Base-by-base conservation (phyloP, 2,329 filamentous ascomycete genomes). In the Didymella sp. region DNA sequence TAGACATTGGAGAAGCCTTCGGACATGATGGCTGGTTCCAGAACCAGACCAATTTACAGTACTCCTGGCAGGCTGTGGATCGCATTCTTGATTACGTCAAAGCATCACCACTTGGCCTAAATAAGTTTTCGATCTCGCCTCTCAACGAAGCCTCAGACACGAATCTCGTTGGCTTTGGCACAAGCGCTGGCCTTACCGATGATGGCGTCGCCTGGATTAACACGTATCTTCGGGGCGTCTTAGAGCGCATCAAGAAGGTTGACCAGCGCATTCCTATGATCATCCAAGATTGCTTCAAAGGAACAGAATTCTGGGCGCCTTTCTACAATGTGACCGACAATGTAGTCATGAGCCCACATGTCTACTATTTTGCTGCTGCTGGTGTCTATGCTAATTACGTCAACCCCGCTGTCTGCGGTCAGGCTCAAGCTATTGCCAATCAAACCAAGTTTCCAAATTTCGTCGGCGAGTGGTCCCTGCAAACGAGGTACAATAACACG, bases 91-190 rank as follows among this genome's bases (percentile, higher is more conserved):
- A 54, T 17, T 77, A 71, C 56, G 68, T 77, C 46, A 46, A 67
- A 33, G 50, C 43, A 17, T 70, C 43, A 2, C 44, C 44, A 4
- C 44, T 48, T 2, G 37, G 44, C 4, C 28, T 48, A 2, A 37
- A 48, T 67, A 22, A 69, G 64, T 76, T 68, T 59, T 74, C 73
- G 30, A 60, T 77, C 38, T 66, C 63, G 2, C 71, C 74, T 3
- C 68, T 77, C 57, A 78, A 78, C 62, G 75, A 78, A 44, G 62
- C 74, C 3, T 64, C 63, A 13, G 75, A 77, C 63, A 74, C 31
- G 3, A 51, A 72, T 51, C 58, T 76, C 19, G 50, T 60, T 12
- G 62, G 51, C 35, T 75, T 77, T 38, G 73, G 63, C 27, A 68
- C 68, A 2, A 45, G 68, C 2, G 67, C 66, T 4, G 70, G 64